Percentiles rank a stretch among this genome's conserved stretches.
These are phyloP conservation scores for Aspergillus texensis DNA, from an alignment of 2,329 filamentous ascomycete genomes.

Conservation along the genomic window DNA sequence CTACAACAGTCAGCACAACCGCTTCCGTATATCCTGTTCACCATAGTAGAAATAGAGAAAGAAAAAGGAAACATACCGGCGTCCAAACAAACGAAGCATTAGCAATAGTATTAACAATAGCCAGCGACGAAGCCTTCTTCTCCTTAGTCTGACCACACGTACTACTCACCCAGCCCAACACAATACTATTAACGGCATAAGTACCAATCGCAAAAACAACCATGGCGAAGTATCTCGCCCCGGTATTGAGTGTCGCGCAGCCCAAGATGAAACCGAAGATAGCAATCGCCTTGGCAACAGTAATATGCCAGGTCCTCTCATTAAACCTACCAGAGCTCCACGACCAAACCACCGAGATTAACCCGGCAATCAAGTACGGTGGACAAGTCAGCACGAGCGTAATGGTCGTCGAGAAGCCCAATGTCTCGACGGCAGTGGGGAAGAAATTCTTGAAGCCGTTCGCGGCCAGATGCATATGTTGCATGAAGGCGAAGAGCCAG, in stretches of 20 bases:
- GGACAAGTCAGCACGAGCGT: constrained; percentile 52
- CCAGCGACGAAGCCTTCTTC: constrained; percentile 47
- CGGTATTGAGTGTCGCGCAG: constrained; percentile 31
- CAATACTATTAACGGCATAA: constrained; percentile 45
- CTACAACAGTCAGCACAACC: constrained; percentile 14
- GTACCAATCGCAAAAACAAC: constrained; percentile 36
- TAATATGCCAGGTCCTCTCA: constrained; percentile 38
- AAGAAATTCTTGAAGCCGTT: constrained; percentile 51
- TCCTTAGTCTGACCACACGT: constrained; percentile 47
- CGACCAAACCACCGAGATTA: constrained; percentile 50
- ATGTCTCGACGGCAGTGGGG: constrained; percentile 48
- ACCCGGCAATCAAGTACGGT: constrained; percentile 55
- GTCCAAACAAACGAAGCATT: constrained; percentile 46
- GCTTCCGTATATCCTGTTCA: too few relatives aligned
- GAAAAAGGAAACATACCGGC: constrained; percentile 7
- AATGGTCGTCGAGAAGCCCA: constrained; percentile 50
- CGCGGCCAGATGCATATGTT: constrained; percentile 50
- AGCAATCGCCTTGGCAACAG: constrained; percentile 26
- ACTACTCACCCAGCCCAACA: constrained; percentile 48
- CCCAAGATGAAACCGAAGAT: constrained; percentile 35
- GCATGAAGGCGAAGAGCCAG: constrained; percentile 49
- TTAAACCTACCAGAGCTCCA: constrained; percentile 54
- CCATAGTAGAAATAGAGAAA: too few relatives aligned
- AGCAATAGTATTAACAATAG: constrained; percentile 46
- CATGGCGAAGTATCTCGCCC: constrained; percentile 36